A percentile compares a stretch with the other conserved stretches of the same genome.
phyloP scores from a whole-genome alignment of 1,284 basidiomycete species.

The Ustilago hordei region DNA sequence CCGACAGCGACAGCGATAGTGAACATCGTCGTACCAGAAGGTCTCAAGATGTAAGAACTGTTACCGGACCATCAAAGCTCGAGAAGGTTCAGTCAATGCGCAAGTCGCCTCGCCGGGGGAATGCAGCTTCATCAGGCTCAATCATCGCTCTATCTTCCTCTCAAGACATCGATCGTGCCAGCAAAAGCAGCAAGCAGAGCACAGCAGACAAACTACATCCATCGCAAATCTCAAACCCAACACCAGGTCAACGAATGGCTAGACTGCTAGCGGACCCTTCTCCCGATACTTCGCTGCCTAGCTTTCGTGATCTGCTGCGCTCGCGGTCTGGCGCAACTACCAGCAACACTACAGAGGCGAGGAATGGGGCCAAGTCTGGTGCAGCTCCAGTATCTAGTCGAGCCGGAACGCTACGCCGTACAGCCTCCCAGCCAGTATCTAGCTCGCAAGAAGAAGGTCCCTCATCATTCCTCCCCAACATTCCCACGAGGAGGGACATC shows the following conservation, averaged over 20 bases:
- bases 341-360: not conserved
- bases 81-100: constrained; percentile 2
- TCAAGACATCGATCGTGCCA: constrained; percentile 15
- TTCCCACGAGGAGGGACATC: constrained; percentile 9
- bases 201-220: not conserved
- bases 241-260: constrained; percentile 21
- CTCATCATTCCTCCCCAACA: constrained; percentile 18
- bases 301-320: constrained; percentile 32
- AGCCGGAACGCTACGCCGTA: constrained; percentile 33
- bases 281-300: constrained; percentile 36
- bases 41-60: not conserved
- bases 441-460: constrained; percentile 36
- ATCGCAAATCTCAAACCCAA: constrained; percentile 3
- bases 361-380: not conserved
- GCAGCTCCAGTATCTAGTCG: constrained; percentile 10
- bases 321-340: constrained; percentile 7
- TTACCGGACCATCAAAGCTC: constrained; percentile 29
- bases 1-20: constrained; percentile 30
- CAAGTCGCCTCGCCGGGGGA: constrained; percentile 17
- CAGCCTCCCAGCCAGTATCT: constrained; percentile 29
- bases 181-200: not conserved
- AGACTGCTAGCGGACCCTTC: constrained; percentile 31
- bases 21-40: constrained; percentile 5
- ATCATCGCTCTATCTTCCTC: constrained; percentile 39
- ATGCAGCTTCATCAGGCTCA: constrained; percentile 12